Evolutionary conservation across 208 protist species (phyloP).

Genomic region (Phytomonas francai): DNA sequence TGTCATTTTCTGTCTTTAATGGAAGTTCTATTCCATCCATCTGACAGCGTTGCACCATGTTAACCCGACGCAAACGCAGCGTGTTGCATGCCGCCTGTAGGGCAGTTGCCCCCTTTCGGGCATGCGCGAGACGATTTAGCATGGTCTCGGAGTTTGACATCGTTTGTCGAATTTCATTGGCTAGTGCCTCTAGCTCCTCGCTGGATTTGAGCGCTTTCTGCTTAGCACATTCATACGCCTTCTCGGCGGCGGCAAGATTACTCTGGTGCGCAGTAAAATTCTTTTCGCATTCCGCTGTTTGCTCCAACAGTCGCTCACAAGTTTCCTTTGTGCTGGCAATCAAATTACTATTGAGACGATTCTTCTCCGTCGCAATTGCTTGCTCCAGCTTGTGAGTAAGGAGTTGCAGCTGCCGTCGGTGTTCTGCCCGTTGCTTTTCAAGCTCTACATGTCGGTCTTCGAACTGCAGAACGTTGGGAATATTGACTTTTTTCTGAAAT

Average conservation of each 20-base stretch:
- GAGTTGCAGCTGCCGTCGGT: slow-evolving; percentile 64
- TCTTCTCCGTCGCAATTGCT: slow-evolving; percentile 60
- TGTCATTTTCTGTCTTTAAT: slow-evolving; percentile 21
- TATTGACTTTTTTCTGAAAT: slow-evolving; percentile 81
- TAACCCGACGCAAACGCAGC: slow-evolving; percentile 64
- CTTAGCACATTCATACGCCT: slow-evolving; percentile 29
- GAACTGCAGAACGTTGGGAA: slow-evolving; percentile 85
- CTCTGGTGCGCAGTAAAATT: slow-evolving; percentile 47
- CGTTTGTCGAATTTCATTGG: slow-evolving; percentile 49
- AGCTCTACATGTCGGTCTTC: slow-evolving; percentile 61
- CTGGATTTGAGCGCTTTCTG: slow-evolving; percentile 24
- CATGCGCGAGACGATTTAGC: slow-evolving; percentile 44
- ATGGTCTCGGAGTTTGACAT: slow-evolving; percentile 45
- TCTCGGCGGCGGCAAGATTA: slow-evolving; percentile 43
- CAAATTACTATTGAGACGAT: slow-evolving; percentile 33
- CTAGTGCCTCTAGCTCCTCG: slow-evolving; percentile 41
- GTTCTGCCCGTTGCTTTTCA: slow-evolving; percentile 43
- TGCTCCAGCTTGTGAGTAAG: slow-evolving; percentile 72
- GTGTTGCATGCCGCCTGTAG: slow-evolving; percentile 78
- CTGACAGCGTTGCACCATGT: slow-evolving; percentile 70
- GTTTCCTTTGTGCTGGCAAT: slow-evolving; percentile 30
- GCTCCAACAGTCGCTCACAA: slow-evolving; percentile 28
- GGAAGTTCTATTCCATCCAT: slow-evolving; percentile 83
- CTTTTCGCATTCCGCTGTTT: slow-evolving; percentile 52
- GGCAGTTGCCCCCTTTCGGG: slow-evolving; percentile 49